A percentile compares a stretch with the other conserved stretches of the same genome.
Evolutionary conservation across 495 filamentous ascomycete species (phyloP).

Genomic region (Halenospora varia): DNA sequence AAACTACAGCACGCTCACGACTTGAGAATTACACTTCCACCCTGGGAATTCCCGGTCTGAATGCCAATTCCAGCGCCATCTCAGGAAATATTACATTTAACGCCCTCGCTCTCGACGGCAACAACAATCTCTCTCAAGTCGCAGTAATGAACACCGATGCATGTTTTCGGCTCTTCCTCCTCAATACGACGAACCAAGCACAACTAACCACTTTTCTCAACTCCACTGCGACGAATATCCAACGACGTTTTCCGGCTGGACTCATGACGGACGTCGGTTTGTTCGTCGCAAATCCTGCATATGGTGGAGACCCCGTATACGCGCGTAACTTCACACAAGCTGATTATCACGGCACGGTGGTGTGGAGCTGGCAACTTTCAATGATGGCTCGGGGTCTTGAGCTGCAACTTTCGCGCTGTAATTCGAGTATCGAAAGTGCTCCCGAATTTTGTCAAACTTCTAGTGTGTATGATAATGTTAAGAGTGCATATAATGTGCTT

Average conservation of each 20-base stretch:
- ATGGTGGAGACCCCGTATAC: conserved; percentile 42
- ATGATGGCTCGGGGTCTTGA: conserved; percentile 61
- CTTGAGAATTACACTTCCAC: conserved; percentile 42
- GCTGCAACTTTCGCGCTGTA: conserved; percentile 42
- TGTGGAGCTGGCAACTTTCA: conserved; percentile 62
- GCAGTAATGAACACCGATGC: conserved; percentile 61
- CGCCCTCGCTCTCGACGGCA: conserved; percentile 51
- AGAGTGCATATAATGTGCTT: conserved; percentile 53
- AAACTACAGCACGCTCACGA: conserved; percentile 36
- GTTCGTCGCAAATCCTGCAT: conserved; percentile 60
- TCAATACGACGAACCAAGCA: conserved; percentile 54
- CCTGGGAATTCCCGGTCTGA: conserved; percentile 40
- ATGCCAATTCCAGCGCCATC: conserved; percentile 29
- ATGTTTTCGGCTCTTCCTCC: conserved; percentile 58
- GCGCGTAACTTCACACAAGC: conserved; percentile 49
- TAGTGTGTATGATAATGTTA: conserved; percentile 42
- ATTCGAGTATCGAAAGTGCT: conserved; percentile 10
- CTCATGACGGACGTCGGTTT: conserved; percentile 53
- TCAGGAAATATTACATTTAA: conserved; percentile 45
- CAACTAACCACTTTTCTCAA: conserved; percentile 55
- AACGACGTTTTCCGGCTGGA: conserved; percentile 54
- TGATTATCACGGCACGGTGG: conserved; percentile 62
- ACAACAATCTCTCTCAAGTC: conserved; percentile 46
- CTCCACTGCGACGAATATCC: conserved; percentile 50
- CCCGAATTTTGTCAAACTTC: conserved; percentile 47